Percentiles rank a stretch among this genome's conserved stretches.
These are phyloP conservation scores for Lepidium aucheri DNA, from an alignment of 345 rosid genomes.

Conservation along the genomic window DNA sequence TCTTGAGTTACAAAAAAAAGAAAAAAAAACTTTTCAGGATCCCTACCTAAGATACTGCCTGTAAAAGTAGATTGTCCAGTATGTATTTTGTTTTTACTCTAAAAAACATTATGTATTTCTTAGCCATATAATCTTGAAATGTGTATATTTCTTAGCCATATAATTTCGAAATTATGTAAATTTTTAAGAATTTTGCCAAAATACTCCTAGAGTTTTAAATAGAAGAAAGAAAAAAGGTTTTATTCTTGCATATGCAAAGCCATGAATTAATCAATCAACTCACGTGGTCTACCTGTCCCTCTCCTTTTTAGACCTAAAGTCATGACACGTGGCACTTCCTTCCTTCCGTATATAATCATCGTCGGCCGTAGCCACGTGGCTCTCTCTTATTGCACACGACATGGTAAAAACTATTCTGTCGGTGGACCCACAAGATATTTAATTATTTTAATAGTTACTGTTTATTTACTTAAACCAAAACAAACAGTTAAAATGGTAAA, in stretches of 20 bases:
- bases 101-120: too few species aligned
- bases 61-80: too few species aligned
- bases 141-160: neutral
- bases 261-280: slow-evolving; percentile 11
- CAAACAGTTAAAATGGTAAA: neutral
- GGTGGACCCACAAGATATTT: slow-evolving; percentile 16
- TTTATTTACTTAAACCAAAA: neutral
- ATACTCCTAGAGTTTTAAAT: neutral
- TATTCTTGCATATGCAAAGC: slow-evolving; percentile 1
- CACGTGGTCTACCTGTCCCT: slow-evolving; percentile 28
- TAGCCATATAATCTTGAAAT: too few species aligned
- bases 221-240: neutral
- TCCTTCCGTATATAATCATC: neutral
- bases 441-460: neutral
- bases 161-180: neutral
- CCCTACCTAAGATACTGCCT: too few species aligned
- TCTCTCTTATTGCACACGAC: neutral
- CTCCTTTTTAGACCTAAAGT: slow-evolving; percentile 10
- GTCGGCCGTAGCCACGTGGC: slow-evolving; percentile 15
- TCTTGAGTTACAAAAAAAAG: too few species aligned
- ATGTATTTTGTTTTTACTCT: too few species aligned
- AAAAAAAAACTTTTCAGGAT: too few species aligned
- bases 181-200: neutral
- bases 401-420: slow-evolving; percentile 22
- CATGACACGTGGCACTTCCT: slow-evolving; percentile 20